A percentile compares a stretch with the other conserved stretches of the same genome.
Conservation (phyloP, 768 basidiomycete species). For the Serendipita indica region DNA sequence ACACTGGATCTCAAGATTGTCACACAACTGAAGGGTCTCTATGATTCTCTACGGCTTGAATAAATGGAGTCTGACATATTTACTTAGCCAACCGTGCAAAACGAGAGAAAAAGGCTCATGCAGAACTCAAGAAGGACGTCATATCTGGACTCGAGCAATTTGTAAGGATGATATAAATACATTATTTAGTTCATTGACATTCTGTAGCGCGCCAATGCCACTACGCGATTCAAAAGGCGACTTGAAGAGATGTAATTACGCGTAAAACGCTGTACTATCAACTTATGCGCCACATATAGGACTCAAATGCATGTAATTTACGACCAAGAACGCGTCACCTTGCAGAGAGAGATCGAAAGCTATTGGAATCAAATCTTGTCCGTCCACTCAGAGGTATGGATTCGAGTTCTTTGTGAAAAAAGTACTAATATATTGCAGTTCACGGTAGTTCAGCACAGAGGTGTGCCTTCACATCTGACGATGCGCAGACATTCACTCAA, state of each 20-base stretch:
- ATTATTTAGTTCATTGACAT: too few species aligned
- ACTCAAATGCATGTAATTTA: not conserved
- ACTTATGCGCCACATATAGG: not conserved
- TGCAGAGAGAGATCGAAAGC: too few species aligned
- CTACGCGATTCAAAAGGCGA: not conserved
- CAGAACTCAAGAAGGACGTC: not conserved
- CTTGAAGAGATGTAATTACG: not conserved
- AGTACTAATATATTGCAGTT: too few species aligned
- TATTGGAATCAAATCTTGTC: too few species aligned
- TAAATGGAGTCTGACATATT: conserved; percentile 1
- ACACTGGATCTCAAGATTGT: not conserved
- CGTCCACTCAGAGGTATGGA: too few species aligned
- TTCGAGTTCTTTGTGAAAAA: too few species aligned
- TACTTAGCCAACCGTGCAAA: not conserved
- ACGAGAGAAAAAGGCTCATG: not conserved
- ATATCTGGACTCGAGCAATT: not conserved
- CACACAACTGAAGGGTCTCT: not conserved
- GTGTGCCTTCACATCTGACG: too few species aligned
- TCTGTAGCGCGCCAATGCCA: not conserved
- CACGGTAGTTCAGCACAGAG: too few species aligned
- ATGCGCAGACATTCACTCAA: too few species aligned
- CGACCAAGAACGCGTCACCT: not conserved
- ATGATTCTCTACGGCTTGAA: not conserved
- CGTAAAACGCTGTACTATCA: not conserved
- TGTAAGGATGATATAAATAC: not conserved